phyloP scores from a whole-genome alignment of 225 moss, liverwort and hornwort genomes.

The Sphagnum tenellum region DNA sequence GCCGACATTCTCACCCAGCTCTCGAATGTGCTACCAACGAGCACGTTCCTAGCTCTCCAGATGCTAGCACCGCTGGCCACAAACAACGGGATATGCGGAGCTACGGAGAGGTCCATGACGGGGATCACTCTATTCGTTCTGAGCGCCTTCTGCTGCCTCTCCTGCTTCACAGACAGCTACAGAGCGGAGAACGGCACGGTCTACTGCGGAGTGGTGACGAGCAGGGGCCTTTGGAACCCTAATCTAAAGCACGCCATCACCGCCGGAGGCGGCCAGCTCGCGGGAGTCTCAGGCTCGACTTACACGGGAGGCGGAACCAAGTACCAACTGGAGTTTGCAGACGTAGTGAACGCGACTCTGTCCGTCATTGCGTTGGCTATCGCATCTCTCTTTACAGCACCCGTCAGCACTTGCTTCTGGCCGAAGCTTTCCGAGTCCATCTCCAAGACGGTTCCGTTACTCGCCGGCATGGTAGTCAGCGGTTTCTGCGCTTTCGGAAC shows the following conservation, averaged over 20 bases:
- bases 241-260: constrained; percentile 6
- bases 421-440: constrained; percentile 28
- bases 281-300: background rate
- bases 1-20: constrained; percentile 28
- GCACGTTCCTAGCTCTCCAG: constrained; percentile 57
- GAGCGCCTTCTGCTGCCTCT: constrained; percentile 13
- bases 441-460: constrained; percentile 44
- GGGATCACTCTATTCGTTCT: constrained; percentile 16
- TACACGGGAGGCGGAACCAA: background rate
- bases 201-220: constrained; percentile 43
- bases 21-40: constrained; percentile 50
- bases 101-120: constrained; percentile 37
- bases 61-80: constrained; percentile 49
- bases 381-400: constrained; percentile 51
- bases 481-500: constrained; percentile 36
- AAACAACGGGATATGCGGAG: constrained; percentile 55
- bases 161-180: constrained; percentile 55
- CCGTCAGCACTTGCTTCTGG: constrained; percentile 44
- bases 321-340: constrained; percentile 6
- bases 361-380: constrained; percentile 23
- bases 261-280: background rate
- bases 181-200: constrained; percentile 21
- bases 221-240: constrained; percentile 33
- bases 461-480: constrained; percentile 28
- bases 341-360: constrained; percentile 31